Percentiles rank a stretch among this genome's conserved stretches.
Evolutionary conservation across 2,329 filamentous ascomycete species (phyloP).

Genomic region (Trichoderma gracile): DNA sequence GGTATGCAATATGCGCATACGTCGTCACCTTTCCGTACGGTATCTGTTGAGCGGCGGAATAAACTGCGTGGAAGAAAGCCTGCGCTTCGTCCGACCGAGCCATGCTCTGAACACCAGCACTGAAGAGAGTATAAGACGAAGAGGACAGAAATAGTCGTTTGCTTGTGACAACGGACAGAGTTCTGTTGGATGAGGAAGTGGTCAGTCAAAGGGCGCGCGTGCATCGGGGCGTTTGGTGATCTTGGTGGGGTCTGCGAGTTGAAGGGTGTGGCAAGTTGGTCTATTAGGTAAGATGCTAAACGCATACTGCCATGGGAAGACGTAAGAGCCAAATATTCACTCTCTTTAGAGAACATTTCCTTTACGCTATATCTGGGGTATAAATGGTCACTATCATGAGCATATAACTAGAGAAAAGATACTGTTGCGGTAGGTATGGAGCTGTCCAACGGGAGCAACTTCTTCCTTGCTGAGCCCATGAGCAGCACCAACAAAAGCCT

Average conservation of each 20-base stretch:
- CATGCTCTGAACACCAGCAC: too few species aligned
- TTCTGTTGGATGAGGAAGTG: neutral
- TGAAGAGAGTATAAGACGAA: too few species aligned
- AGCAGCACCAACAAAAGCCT: too few species aligned
- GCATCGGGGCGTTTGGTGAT: neutral
- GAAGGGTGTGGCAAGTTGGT: too few species aligned
- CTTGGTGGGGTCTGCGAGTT: too few species aligned
- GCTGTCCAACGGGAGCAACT: neutral
- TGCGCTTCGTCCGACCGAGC: conserved; percentile 71
- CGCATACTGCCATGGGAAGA: too few species aligned
- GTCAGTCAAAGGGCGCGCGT: neutral
- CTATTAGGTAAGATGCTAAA: too few species aligned
- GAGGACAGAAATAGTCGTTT: neutral
- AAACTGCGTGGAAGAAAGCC: conserved; percentile 76
- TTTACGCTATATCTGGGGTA: too few species aligned
- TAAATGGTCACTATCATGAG: neutral
- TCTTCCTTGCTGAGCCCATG: too few species aligned
- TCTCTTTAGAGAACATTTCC: too few species aligned
- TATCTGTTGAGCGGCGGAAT: conserved; percentile 81
- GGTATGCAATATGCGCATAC: conserved; percentile 77
- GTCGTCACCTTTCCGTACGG: conserved; percentile 80
- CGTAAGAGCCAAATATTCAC: too few species aligned
- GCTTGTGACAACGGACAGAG: neutral
- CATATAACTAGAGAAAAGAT: neutral
- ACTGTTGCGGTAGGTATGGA: neutral